Conservation (phyloP, 2,329 filamentous ascomycete genomes). For the Penicillium sp. region DNA sequence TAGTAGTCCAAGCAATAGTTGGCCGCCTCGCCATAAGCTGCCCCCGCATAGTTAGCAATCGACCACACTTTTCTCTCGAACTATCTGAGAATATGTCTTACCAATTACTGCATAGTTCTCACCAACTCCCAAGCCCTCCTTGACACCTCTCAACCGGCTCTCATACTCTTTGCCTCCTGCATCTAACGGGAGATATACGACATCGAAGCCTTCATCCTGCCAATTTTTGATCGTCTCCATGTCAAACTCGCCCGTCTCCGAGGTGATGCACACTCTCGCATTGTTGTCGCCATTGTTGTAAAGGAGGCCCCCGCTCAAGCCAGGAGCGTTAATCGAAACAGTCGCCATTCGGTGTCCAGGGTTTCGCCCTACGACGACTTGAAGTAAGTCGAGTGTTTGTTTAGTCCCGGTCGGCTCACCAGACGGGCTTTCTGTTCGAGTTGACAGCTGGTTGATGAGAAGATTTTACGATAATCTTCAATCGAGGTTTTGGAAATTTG, state of each 20-base stretch:
- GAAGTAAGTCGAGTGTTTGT: slow-evolving; percentile 7
- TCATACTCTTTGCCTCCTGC: slow-evolving; percentile 58
- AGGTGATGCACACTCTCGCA: slow-evolving; percentile 42
- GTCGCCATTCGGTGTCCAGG: slow-evolving; percentile 36
- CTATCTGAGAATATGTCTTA: slow-evolving; percentile 40
- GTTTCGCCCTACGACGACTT: neutral
- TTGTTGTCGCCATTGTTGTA: slow-evolving; percentile 43
- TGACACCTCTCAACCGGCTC: slow-evolving; percentile 58
- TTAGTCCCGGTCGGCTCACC: neutral
- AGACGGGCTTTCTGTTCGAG: neutral
- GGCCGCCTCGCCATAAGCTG: slow-evolving; percentile 69
- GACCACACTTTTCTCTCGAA: neutral
- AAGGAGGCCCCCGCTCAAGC: slow-evolving; percentile 40
- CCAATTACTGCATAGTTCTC: slow-evolving; percentile 69
- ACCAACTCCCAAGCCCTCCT: slow-evolving; percentile 61
- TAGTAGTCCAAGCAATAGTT: slow-evolving; percentile 64
- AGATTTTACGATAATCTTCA: slow-evolving; percentile 9
- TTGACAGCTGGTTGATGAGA: neutral
- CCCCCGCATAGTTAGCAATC: neutral
- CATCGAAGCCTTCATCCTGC: slow-evolving; percentile 66
- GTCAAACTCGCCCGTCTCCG: slow-evolving; percentile 57
- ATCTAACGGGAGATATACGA: slow-evolving; percentile 63
- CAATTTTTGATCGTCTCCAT: slow-evolving; percentile 59
- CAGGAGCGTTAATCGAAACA: slow-evolving; percentile 42
- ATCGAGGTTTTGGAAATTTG: neutral